A percentile compares a stretch with the other conserved stretches of the same genome.
These are phyloP conservation scores for Pleurotus tuber-regium DNA, from an alignment of 768 basidiomycete genomes.

Conservation along the genomic window DNA sequence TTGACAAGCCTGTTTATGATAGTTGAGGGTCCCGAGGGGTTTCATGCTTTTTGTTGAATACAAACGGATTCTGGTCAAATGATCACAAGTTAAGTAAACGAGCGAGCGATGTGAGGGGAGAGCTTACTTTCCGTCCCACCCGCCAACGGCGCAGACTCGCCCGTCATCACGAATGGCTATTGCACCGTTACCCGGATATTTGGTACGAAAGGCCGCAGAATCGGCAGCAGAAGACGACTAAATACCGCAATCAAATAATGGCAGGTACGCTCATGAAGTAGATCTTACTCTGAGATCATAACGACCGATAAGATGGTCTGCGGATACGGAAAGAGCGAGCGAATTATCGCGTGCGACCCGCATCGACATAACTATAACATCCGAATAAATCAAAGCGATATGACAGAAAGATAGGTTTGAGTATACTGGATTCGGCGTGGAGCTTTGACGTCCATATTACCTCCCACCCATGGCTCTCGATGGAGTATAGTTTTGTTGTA, in stretches of 20 bases:
- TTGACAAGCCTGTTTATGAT: constrained; percentile 81
- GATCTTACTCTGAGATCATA: constrained; percentile 55
- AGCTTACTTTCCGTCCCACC: constrained; percentile 91
- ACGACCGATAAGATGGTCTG: constrained; percentile 73
- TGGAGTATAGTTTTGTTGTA: constrained; percentile 38
- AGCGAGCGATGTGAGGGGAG: neutral
- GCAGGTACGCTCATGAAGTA: neutral
- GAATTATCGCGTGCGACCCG: constrained; percentile 54
- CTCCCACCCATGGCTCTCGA: constrained; percentile 77
- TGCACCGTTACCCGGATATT: constrained; percentile 75
- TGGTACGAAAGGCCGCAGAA: constrained; percentile 40
- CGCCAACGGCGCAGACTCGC: constrained; percentile 80
- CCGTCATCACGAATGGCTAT: constrained; percentile 77
- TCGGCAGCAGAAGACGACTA: neutral
- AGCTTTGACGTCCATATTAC: constrained; percentile 61
- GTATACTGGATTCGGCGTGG: constrained; percentile 73
- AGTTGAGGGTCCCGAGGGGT: constrained; percentile 76
- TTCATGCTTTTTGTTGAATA: constrained; percentile 82
- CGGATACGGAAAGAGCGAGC: constrained; percentile 79
- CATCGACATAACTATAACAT: constrained; percentile 94
- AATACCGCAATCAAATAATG: neutral
- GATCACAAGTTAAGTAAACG: neutral
- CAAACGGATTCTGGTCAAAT: constrained; percentile 61
- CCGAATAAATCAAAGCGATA: too few species aligned
- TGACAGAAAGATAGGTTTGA: neutral